phyloP scores from a whole-genome alignment of 2,329 filamentous ascomycete species.

The Pseudomassariella vexata region DNA sequence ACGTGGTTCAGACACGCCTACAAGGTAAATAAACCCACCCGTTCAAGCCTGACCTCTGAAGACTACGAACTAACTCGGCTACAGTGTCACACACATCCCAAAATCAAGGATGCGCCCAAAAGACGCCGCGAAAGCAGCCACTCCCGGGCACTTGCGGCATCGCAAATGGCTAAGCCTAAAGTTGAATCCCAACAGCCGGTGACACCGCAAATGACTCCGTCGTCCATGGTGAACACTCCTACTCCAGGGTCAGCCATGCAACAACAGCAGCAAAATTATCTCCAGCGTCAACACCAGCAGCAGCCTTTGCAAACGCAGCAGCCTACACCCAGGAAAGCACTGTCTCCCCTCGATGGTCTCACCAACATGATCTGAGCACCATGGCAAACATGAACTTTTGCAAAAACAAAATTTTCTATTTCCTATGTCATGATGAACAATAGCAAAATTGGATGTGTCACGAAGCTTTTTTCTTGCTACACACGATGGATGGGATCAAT shows the following conservation, averaged over 20 bases:
- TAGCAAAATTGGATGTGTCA: conserved; percentile 19
- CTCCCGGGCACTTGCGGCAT: conserved; percentile 33
- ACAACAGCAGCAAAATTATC: too few species aligned
- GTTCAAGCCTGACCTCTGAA: too few species aligned
- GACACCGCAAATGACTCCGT: conserved; percentile 40
- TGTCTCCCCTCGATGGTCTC: conserved; percentile 31
- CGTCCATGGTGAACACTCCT: conserved; percentile 32
- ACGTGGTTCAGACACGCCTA: conserved; percentile 89
- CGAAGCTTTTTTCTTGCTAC: conserved; percentile 16
- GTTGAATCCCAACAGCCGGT: conserved; percentile 32
- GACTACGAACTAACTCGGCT: too few species aligned
- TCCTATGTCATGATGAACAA: conserved; percentile 15
- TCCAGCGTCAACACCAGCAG: too few species aligned
- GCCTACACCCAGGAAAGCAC: conserved; percentile 22
- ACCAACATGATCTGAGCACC: conserved; percentile 40
- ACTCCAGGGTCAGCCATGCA: conserved; percentile 25
- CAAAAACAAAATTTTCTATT: conserved; percentile 9
- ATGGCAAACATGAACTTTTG: conserved; percentile 5
- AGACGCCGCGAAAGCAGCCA: conserved; percentile 58
- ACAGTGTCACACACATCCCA: conserved; percentile 66
- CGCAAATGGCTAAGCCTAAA: conserved; percentile 41
- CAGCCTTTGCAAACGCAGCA: conserved; percentile 20
- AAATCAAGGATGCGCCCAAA: conserved; percentile 66
- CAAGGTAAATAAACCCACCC: conserved; percentile 50
- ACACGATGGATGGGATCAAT: conserved; percentile 14